Conservation (phyloP, 2,329 filamentous ascomycete species). For the Xylogone sp. region DNA sequence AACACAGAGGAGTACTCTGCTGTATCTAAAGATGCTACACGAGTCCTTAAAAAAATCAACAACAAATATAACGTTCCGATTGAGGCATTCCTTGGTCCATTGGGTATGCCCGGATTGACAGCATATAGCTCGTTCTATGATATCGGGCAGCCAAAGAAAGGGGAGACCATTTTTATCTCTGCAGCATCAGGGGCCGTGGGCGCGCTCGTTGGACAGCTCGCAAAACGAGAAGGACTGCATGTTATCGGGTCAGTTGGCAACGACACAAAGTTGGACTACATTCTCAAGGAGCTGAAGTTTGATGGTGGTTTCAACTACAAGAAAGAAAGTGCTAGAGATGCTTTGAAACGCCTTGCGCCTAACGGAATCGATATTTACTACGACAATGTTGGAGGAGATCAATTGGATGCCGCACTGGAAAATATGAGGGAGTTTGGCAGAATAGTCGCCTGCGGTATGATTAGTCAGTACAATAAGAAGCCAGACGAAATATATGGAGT, state of each 20-base stretch:
- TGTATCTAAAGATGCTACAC: slow-evolving; percentile 37
- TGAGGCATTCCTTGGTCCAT: slow-evolving; percentile 66
- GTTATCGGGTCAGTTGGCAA: slow-evolving; percentile 73
- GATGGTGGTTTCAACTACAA: slow-evolving; percentile 79
- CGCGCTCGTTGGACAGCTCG: slow-evolving; percentile 70
- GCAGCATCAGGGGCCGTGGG: slow-evolving; percentile 70
- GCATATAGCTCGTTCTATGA: slow-evolving; percentile 71
- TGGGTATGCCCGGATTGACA: slow-evolving; percentile 77
- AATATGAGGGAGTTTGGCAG: slow-evolving; percentile 61
- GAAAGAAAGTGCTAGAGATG: slow-evolving; percentile 63
- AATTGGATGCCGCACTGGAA: slow-evolving; percentile 64
- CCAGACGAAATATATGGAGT: slow-evolving; percentile 54
- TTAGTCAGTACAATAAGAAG: slow-evolving; percentile 63
- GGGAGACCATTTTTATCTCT: slow-evolving; percentile 71
- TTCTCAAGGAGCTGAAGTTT: slow-evolving; percentile 69
- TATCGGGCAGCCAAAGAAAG: slow-evolving; percentile 60
- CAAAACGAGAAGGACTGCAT: slow-evolving; percentile 69
- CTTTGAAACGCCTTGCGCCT: slow-evolving; percentile 63
- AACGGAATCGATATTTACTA: slow-evolving; percentile 78
- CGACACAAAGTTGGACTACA: slow-evolving; percentile 72
- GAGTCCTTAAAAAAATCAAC: slow-evolving; percentile 50
- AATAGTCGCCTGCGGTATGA: slow-evolving; percentile 61
- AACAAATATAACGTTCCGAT: slow-evolving; percentile 67
- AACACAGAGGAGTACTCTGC: slow-evolving; percentile 67
- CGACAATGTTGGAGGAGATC: slow-evolving; percentile 75